Evolutionary conservation across 805 yeast genomes (phyloP), one percentile per base, ranked within the genome.

Genomic region (Cyberlindnera sargentensis): DNA sequence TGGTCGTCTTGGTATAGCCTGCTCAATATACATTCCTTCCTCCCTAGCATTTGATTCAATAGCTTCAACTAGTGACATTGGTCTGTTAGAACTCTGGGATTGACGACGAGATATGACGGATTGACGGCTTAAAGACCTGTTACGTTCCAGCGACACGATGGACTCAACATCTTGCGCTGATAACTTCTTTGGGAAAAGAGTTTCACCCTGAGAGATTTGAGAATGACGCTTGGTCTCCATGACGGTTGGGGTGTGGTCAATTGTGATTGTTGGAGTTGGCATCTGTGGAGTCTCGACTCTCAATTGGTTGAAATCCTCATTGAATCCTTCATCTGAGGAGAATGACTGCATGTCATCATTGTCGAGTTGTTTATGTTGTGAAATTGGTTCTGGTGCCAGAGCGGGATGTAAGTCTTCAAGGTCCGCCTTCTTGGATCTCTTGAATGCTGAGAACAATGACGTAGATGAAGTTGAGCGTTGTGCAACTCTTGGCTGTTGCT

Each of bases 151-250:
- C 50, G 66, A 57, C 47, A 82, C 82, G 45, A 85, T 85, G 37
- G 85, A 80, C 50, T 82, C 85, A 8, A 85, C 84, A 55, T 85
- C 95, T 41, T 73, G 76, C 0, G 75, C 68, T 45, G 73, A 81
- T 30, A 85, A 65, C 3, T 78, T 74, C 56, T 80, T 84, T 0
- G 95, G 95, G 59, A 85, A 85, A 26, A 84, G 60, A 0, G 80
- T 76, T 44, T 83, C 82, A 26, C 82, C 80, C 65, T 56, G 57
- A 6, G 52, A 45, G 10, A 52, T 49, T 31, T 43, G 47, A 6
- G 57, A 48, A 6, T 42, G 34, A 26, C 52, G 42, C 32, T 41
- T 48, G 15, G 37, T n/a, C 5, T 31, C 32, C 26, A 15, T 23
- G 24, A 34, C 26, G 36, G 15, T 23, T 15, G 25, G 9, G 8